Conservation (phyloP, 2,329 filamentous ascomycete genomes). For the Ophiocordyceps unilateralis region DNA sequence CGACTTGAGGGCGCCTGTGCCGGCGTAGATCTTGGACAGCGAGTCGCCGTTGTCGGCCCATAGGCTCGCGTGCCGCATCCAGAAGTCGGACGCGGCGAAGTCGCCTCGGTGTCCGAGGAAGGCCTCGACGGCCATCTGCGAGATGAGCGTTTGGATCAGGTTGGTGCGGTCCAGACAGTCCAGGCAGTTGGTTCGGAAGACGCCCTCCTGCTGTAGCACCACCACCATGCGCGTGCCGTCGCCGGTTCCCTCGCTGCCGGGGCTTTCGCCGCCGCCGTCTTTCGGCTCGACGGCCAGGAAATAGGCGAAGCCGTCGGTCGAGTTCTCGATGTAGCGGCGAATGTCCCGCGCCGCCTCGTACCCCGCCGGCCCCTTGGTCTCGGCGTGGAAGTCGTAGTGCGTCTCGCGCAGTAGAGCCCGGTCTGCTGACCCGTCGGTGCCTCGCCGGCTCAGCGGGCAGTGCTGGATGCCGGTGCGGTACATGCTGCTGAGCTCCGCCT, state of each 20-base stretch:
- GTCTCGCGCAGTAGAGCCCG: slow-evolving; percentile 65
- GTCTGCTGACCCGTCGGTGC: slow-evolving; percentile 37
- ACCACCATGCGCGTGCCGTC: slow-evolving; percentile 36
- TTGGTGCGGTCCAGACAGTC: slow-evolving; percentile 95
- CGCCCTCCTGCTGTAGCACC: slow-evolving; percentile 80
- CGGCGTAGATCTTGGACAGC: slow-evolving; percentile 87
- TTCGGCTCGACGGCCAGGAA: slow-evolving; percentile 62
- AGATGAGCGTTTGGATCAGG: slow-evolving; percentile 87
- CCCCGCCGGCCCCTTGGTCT: slow-evolving; percentile 70
- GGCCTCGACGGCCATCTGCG: slow-evolving; percentile 75
- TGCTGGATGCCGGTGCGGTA: slow-evolving; percentile 64
- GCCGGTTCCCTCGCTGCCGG: slow-evolving; percentile 12
- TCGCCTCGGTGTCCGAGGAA: slow-evolving; percentile 62
- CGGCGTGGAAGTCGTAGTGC: slow-evolving; percentile 92
- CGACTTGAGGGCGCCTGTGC: slow-evolving; percentile 86
- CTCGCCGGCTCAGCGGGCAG: slow-evolving; percentile 50
- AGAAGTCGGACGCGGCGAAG: slow-evolving; percentile 61
- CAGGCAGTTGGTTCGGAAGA: slow-evolving; percentile 89
- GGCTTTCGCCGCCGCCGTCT: slow-evolving; percentile 27
- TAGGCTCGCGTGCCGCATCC: slow-evolving; percentile 77
- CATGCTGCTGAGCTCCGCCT: slow-evolving; percentile 64
- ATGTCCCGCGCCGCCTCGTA: slow-evolving; percentile 88
- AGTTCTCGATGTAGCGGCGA: slow-evolving; percentile 56
- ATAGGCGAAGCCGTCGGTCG: slow-evolving; percentile 81
- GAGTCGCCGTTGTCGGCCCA: slow-evolving; percentile 98